phyloP scores from a whole-genome alignment of 1,284 basidiomycete species.

The Moesziomyces parantarcticus region DNA sequence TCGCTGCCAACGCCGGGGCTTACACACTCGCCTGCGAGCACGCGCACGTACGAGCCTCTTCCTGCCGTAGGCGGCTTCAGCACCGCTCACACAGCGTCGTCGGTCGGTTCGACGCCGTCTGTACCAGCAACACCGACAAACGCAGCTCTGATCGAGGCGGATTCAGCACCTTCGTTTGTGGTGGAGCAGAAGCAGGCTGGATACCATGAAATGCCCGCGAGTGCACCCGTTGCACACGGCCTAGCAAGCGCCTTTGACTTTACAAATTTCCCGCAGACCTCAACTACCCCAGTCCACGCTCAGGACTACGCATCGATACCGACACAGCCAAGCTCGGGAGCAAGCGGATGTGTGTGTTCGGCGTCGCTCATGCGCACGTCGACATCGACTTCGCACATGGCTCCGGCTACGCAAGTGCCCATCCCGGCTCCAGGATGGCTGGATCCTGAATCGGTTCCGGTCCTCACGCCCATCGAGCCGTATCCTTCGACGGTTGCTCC shows the following conservation, averaged over 20 bases:
- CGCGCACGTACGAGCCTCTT: not conserved
- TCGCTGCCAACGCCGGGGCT: constrained; percentile 14
- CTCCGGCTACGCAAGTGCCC: not conserved
- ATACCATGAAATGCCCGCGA: not conserved
- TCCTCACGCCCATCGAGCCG: not conserved
- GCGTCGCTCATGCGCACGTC: constrained; percentile 1
- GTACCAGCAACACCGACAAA: constrained; percentile 16
- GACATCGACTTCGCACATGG: not conserved
- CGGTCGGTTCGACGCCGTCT: constrained; percentile 13
- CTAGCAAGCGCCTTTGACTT: constrained; percentile 23
- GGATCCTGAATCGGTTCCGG: constrained; percentile 3
- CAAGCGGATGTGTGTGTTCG: constrained; percentile 5
- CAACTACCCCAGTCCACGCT: too few species aligned
- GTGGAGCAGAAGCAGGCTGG: not conserved
- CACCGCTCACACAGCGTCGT: not conserved
- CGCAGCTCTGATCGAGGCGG: constrained; percentile 2
- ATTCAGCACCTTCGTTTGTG: not conserved
- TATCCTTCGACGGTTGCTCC: not conserved
- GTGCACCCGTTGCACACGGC: not conserved
- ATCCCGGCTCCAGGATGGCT: constrained; percentile 28
- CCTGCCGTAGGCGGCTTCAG: not conserved
- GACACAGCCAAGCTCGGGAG: not conserved
- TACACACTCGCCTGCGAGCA: constrained; percentile 10
- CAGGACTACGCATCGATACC: not conserved
- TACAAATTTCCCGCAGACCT: constrained; percentile 2